Percentiles rank a stretch among this genome's conserved stretches.
These are phyloP conservation scores for Aspergillus indologenus DNA, from an alignment of 495 filamentous ascomycete species.

Conservation along the genomic window DNA sequence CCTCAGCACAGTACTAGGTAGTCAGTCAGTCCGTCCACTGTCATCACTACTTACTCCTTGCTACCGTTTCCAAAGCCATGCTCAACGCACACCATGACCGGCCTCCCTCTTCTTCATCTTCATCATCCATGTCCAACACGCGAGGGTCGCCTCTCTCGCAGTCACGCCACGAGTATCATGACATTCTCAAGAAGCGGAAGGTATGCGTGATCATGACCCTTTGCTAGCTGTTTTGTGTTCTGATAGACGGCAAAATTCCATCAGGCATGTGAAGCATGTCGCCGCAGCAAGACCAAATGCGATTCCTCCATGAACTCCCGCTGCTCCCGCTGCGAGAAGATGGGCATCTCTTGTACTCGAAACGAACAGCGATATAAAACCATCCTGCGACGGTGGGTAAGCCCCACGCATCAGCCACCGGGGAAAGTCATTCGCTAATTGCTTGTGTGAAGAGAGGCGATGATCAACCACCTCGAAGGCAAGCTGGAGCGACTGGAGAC, in stretches of 20 bases:
- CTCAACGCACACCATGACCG: too few relatives aligned
- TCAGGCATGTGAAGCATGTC: constrained; percentile 11
- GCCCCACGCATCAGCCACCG: background rate
- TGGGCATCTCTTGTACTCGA: background rate
- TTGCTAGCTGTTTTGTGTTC: too few relatives aligned
- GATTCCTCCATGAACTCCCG: background rate
- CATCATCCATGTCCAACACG: background rate
- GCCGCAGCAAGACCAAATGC: constrained; percentile 6
- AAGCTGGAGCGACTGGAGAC: constrained; percentile 14
- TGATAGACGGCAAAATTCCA: too few relatives aligned
- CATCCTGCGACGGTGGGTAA: constrained; percentile 3
- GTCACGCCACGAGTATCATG: background rate
- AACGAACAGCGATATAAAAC: constrained; percentile 5
- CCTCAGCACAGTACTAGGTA: too few relatives aligned
- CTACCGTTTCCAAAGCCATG: too few relatives aligned
- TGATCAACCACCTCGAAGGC: constrained; percentile 17
- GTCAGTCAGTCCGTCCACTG: too few relatives aligned
- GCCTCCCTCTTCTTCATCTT: background rate
- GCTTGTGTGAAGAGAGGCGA: background rate
- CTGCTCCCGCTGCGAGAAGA: constrained; percentile 6
- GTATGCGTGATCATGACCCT: too few relatives aligned
- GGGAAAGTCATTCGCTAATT: background rate
- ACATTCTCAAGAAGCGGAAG: background rate
- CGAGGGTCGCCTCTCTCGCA: background rate
- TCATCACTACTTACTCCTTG: too few relatives aligned